Conservation (phyloP, 495 filamentous ascomycete genomes). For the Aspergillus coremiiformis region DNA sequence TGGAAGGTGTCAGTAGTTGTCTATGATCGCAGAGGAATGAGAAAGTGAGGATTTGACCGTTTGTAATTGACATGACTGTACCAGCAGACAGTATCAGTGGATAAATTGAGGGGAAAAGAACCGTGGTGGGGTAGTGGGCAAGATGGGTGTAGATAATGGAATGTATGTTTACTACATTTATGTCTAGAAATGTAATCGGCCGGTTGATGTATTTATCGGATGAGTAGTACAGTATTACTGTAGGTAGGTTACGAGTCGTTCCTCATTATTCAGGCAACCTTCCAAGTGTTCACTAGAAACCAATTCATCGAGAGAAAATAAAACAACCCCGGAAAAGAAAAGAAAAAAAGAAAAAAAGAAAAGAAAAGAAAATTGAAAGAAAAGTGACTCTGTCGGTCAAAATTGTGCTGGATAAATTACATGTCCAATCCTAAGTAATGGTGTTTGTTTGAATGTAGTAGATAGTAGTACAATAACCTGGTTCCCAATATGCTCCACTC, state of each 20-base stretch:
- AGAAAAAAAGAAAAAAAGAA: neutral
- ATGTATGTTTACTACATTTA: too few relatives aligned
- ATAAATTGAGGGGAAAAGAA: conserved; percentile 4
- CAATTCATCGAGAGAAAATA: neutral
- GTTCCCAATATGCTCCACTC: neutral
- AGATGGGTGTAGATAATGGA: too few relatives aligned
- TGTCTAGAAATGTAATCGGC: too few relatives aligned
- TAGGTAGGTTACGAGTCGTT: neutral
- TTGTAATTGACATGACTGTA: conserved; percentile 38
- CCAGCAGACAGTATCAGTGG: conserved; percentile 5
- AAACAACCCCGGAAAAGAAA: neutral
- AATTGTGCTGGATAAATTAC: neutral
- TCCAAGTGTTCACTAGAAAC: neutral
- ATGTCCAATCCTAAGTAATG: neutral
- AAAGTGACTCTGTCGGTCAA: neutral
- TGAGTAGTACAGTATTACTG: too few relatives aligned
- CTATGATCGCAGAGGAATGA: neutral
- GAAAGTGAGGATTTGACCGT: conserved; percentile 25
- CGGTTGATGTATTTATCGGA: conserved; percentile 23
- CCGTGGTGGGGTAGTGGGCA: neutral
- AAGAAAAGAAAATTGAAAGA: neutral
- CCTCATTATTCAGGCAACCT: neutral
- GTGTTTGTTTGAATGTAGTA: too few relatives aligned
- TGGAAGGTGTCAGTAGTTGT: conserved; percentile 21
- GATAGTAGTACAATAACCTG: neutral